Conservation (phyloP, 2,329 filamentous ascomycete genomes). For the Stagonosporopsis chrysanthemi region DNA sequence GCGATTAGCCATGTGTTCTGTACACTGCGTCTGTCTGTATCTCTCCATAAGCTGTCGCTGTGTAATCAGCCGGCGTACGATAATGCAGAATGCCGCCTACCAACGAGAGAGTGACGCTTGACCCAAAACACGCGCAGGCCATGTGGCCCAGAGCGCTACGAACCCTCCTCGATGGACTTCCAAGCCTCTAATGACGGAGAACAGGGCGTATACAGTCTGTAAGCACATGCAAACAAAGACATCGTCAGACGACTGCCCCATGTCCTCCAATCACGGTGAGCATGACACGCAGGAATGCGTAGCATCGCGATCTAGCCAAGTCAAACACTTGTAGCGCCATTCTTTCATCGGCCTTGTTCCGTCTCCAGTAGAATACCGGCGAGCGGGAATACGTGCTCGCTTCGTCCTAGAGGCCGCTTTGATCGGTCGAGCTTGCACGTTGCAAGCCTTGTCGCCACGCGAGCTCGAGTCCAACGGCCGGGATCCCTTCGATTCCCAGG, state of each 20-base stretch:
- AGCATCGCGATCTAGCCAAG: conserved; percentile 10
- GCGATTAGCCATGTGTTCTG: background rate
- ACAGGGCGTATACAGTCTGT: conserved; percentile 6
- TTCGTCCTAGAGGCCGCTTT: conserved; percentile 1
- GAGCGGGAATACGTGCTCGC: background rate
- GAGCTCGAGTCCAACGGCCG: conserved; percentile 10
- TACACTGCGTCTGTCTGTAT: background rate
- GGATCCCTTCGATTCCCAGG: conserved; percentile 1
- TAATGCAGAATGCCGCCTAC: background rate
- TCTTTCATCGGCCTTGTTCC: conserved; percentile 9
- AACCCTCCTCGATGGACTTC: background rate
- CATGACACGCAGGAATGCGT: conserved; percentile 16
- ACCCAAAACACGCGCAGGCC: background rate
- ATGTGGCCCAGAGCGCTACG: conserved; percentile 15
- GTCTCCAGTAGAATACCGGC: conserved; percentile 2
- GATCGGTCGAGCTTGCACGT: conserved; percentile 3
- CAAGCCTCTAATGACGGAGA: conserved; percentile 3
- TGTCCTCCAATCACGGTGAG: conserved; percentile 18
- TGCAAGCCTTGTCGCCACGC: conserved; percentile 13
- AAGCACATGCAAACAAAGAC: conserved; percentile 12
- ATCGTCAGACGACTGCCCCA: conserved; percentile 19
- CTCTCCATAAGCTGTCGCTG: background rate
- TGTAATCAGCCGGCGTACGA: background rate
- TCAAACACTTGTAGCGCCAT: conserved; percentile 1
- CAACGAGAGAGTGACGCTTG: conserved; percentile 2